Evolutionary conservation across 345 rosid genomes (phyloP).

Genomic region (Arabis hirsuta): DNA sequence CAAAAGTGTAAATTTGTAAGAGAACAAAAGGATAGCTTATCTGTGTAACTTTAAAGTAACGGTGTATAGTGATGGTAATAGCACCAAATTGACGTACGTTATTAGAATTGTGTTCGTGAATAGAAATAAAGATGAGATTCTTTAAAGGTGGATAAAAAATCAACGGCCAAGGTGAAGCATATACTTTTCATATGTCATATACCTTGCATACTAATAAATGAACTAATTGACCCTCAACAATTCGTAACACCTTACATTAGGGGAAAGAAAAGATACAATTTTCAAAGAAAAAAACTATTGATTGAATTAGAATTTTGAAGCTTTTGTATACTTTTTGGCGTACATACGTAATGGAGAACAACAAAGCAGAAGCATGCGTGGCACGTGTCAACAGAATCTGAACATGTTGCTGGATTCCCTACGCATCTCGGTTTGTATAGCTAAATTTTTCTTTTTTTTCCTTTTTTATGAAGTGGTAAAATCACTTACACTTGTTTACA

Average conservation of each 20-base stretch:
- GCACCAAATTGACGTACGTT: constrained; percentile 36
- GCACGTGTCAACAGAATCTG: constrained; percentile 39
- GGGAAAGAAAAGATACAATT: neutral
- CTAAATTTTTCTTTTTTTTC: neutral
- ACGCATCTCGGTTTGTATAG: constrained; percentile 16
- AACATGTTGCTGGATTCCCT: constrained; percentile 38
- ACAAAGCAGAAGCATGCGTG: constrained; percentile 40
- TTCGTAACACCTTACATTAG: constrained; percentile 9
- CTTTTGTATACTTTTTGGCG: constrained; percentile 22
- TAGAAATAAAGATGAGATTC: constrained; percentile 45
- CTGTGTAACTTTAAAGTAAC: constrained; percentile 36
- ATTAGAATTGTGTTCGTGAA: constrained; percentile 39
- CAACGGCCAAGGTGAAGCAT: constrained; percentile 42
- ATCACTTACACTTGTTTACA: constrained; percentile 1
- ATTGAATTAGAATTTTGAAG: constrained; percentile 12
- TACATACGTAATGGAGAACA: constrained; percentile 33
- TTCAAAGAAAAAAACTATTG: neutral
- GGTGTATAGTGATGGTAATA: constrained; percentile 39
- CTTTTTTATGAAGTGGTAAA: neutral
- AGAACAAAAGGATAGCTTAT: constrained; percentile 22
- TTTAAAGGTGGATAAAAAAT: constrained; percentile 30
- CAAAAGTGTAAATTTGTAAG: constrained; percentile 24
- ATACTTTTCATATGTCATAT: neutral
- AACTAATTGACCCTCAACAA: constrained; percentile 9
- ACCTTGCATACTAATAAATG: constrained; percentile 14